Percentiles rank a stretch among this genome's conserved stretches.
Conservation (phyloP, 495 filamentous ascomycete species). For the Penicillium pancosmium region DNA sequence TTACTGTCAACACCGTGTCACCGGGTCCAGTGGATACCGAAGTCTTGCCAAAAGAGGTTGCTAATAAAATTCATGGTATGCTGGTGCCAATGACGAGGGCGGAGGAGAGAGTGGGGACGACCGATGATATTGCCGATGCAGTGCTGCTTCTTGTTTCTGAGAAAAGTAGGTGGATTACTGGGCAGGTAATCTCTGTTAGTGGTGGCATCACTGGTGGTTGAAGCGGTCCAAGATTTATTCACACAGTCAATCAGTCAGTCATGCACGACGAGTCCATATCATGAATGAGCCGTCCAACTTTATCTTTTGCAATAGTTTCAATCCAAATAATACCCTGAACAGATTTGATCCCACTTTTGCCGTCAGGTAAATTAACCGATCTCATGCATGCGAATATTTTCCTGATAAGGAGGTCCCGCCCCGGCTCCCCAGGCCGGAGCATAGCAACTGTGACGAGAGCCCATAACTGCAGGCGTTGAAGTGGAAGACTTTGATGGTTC, state of each 20-base stretch:
- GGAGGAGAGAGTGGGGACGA: slow-evolving; percentile 32
- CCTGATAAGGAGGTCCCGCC: background rate
- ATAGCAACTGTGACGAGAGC: background rate
- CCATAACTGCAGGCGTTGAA: background rate
- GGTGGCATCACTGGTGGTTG: slow-evolving; percentile 36
- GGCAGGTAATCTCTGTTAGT: slow-evolving; percentile 49
- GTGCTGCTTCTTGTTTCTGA: slow-evolving; percentile 49
- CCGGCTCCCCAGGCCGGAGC: background rate
- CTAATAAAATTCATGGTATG: slow-evolving; percentile 23
- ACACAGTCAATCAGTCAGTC: no score
- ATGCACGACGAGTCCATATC: background rate
- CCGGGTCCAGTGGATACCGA: slow-evolving; percentile 45
- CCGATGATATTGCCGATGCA: slow-evolving; percentile 50
- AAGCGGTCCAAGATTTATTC: background rate
- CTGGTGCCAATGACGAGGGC: slow-evolving; percentile 27
- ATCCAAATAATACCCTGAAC: background rate
- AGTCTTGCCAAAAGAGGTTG: slow-evolving; percentile 26
- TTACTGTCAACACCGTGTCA: slow-evolving; percentile 41
- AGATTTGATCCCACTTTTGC: background rate
- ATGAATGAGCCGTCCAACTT: background rate
- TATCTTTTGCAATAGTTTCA: background rate
- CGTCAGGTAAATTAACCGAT: background rate
- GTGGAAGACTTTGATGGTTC: background rate
- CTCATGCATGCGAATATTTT: background rate
- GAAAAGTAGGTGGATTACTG: slow-evolving; percentile 54